Evolutionary conservation across 805 yeast genomes (phyloP).

Genomic region (Priceomyces melissophilus): DNA sequence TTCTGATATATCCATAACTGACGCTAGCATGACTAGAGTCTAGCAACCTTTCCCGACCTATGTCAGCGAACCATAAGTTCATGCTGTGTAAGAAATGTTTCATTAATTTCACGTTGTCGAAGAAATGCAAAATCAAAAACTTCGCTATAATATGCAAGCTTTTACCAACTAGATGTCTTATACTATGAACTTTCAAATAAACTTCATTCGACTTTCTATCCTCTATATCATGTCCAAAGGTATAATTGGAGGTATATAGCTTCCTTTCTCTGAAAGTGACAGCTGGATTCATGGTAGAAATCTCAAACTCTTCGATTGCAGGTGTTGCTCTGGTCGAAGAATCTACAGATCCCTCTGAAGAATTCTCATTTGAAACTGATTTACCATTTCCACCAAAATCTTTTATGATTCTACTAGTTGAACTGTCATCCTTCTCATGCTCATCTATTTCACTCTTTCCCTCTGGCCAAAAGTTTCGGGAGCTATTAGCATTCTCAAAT

Average conservation of each 20-base stretch:
- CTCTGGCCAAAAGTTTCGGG: constrained; percentile 19
- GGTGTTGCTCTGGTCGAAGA: constrained; percentile 45
- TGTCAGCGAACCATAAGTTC: constrained; percentile 76
- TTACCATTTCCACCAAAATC: background rate
- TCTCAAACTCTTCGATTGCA: constrained; percentile 38
- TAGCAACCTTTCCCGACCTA: constrained; percentile 67
- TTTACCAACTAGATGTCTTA: constrained; percentile 58
- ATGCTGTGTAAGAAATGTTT: constrained; percentile 60
- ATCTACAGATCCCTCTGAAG: constrained; percentile 19
- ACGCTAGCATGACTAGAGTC: constrained; percentile 55
- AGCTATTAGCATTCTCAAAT: constrained; percentile 14
- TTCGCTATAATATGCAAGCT: constrained; percentile 56
- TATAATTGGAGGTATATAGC: constrained; percentile 62
- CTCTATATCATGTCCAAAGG: constrained; percentile 54
- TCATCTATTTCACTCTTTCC: constrained; percentile 1
- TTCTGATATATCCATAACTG: constrained; percentile 53
- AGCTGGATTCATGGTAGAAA: constrained; percentile 51
- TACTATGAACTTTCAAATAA: constrained; percentile 50
- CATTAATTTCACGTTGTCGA: constrained; percentile 62
- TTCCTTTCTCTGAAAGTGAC: constrained; percentile 57
- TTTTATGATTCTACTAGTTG: background rate
- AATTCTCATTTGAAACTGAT: constrained; percentile 6
- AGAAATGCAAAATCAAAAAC: constrained; percentile 46
- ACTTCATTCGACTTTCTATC: constrained; percentile 33
- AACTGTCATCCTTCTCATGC: background rate